These are phyloP conservation scores for Dactylis glomerata DNA, from an alignment of 176 grass and related monocot genomes.

Conservation along the genomic window DNA sequence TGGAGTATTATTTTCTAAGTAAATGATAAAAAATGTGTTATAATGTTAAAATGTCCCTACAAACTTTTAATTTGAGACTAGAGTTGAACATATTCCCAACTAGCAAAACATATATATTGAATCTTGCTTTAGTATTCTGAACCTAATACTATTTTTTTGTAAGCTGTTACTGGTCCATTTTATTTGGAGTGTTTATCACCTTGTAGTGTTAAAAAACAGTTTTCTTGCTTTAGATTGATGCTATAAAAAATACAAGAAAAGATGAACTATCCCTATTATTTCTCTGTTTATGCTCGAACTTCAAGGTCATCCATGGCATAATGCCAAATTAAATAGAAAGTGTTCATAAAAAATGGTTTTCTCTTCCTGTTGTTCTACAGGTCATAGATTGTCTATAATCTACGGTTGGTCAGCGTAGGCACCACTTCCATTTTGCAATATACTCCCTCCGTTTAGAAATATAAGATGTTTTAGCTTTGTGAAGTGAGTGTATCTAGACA, in stretches of 20 bases:
- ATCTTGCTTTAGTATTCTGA: conserved; percentile 7
- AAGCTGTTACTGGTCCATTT: neutral
- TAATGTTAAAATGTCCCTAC: neutral
- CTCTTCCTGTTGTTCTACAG: conserved; percentile 5
- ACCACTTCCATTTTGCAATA: neutral
- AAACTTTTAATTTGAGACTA: neutral
- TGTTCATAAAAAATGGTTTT: neutral
- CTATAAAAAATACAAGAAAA: neutral
- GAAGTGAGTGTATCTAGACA: too few relatives aligned
- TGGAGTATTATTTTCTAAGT: neutral
- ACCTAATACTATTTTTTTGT: neutral
- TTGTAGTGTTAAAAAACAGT: neutral
- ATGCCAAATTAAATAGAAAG: conserved; percentile 17
- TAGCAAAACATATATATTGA: neutral
- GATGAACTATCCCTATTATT: neutral
- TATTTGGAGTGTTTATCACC: neutral
- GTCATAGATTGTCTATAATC: conserved; percentile 1
- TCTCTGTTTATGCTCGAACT: neutral
- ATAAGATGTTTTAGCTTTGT: too few relatives aligned
- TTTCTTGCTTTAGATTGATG: neutral
- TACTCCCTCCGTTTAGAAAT: too few relatives aligned
- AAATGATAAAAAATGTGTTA: neutral
- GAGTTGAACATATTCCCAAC: neutral
- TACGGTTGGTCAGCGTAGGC: neutral
- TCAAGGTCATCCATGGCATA: conserved; percentile 16